A percentile compares a stretch with the other conserved stretches of the same genome.
phyloP scores from a whole-genome alignment of 345 rosid genomes.

The Excoecaria cochinchinensis region DNA sequence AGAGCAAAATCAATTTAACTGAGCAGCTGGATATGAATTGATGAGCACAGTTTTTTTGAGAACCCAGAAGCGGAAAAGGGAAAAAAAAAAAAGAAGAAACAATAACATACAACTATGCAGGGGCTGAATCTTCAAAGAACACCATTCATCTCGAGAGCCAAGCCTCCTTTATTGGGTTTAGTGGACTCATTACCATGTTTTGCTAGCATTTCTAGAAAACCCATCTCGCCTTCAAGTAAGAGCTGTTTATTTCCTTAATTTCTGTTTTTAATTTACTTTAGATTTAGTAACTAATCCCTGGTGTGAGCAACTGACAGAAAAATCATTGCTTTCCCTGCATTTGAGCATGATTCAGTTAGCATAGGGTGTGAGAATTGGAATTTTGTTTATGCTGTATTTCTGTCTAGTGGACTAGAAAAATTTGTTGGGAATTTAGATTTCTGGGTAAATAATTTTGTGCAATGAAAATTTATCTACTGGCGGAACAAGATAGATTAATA shows the following conservation, averaged over 20 bases:
- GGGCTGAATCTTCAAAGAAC: conserved; percentile 36
- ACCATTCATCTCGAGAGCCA: conserved; percentile 39
- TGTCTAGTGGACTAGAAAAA: background rate
- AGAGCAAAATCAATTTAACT: background rate
- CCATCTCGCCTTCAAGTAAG: conserved; percentile 46
- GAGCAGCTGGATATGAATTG: conserved; percentile 26
- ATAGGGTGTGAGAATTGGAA: background rate
- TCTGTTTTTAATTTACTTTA: background rate
- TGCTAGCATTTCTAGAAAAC: conserved; percentile 35
- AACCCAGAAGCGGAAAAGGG: background rate
- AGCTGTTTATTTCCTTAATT: conserved; percentile 10
- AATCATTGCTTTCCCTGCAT: background rate
- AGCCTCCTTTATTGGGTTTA: conserved; percentile 47
- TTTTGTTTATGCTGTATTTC: background rate
- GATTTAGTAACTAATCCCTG: background rate
- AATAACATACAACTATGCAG: conserved; percentile 38
- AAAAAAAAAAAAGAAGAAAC: background rate
- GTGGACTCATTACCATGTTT: conserved; percentile 54
- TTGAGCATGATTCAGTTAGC: background rate
- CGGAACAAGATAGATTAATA: background rate
- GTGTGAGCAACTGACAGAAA: background rate
- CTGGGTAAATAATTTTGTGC: conserved; percentile 2
- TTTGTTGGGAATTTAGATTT: background rate
- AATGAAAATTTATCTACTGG: background rate
- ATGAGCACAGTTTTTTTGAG: conserved; percentile 3